phyloP scores from a whole-genome alignment of 805 yeast species.

The Yueomyces sp. region DNA sequence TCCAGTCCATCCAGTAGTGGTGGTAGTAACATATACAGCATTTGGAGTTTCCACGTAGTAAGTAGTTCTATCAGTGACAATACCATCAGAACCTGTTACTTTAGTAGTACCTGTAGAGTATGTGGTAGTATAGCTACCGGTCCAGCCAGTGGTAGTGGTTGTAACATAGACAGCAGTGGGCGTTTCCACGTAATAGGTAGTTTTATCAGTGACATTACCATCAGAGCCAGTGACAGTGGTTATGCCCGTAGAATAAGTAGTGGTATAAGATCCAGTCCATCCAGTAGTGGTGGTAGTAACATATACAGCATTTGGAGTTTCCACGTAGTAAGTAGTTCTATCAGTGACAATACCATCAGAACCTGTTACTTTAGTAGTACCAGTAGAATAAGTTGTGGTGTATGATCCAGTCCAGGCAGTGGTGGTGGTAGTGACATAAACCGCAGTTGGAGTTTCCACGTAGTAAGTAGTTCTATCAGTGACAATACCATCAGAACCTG shows the following conservation, averaged over 20 bases:
- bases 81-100: too few relatives aligned
- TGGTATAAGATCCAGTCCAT: not conserved
- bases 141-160: too few relatives aligned
- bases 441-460: conserved; percentile 2
- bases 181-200: too few relatives aligned
- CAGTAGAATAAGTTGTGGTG: conserved; percentile 7
- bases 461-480: not conserved
- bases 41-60: too few relatives aligned
- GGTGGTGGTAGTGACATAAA: conserved; percentile 5
- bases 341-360: conserved; percentile 5
- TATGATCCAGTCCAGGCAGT: conserved; percentile 6
- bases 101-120: too few relatives aligned
- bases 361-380: conserved; percentile 2
- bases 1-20: too few relatives aligned
- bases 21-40: too few relatives aligned
- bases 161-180: too few relatives aligned
- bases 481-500: conserved; percentile 1
- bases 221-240: conserved; percentile 4
- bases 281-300: not conserved
- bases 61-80: too few relatives aligned
- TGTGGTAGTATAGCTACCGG: too few relatives aligned
- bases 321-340: conserved; percentile 7
- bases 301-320: conserved; percentile 2
- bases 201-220: too few relatives aligned
- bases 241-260: conserved; percentile 4